A percentile compares a stretch with the other conserved stretches of the same genome.
These are phyloP conservation scores for Exophiala phaeomuriformis DNA, from an alignment of 2,329 filamentous ascomycete species.

Conservation along the genomic window DNA sequence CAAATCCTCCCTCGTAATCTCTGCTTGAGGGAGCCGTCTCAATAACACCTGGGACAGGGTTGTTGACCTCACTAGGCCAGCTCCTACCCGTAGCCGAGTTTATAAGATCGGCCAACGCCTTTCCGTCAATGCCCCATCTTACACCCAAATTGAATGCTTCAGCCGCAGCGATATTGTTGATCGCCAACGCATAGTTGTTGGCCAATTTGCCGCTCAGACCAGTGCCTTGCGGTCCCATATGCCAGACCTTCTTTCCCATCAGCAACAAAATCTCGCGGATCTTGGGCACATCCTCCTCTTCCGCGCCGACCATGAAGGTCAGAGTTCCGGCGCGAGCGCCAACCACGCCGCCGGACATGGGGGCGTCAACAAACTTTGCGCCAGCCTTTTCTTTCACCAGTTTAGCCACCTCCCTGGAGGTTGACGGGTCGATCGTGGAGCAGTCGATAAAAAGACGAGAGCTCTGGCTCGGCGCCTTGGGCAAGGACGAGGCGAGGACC, in stretches of 20 bases:
- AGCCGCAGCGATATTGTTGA: slow-evolving; percentile 74
- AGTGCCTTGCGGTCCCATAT: slow-evolving; percentile 75
- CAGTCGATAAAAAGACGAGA: slow-evolving; percentile 86
- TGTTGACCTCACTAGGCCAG: slow-evolving; percentile 95
- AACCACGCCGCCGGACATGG: slow-evolving; percentile 94
- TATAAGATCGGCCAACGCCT: slow-evolving; percentile 72
- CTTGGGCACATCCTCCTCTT: slow-evolving; percentile 52
- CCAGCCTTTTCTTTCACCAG: slow-evolving; percentile 49
- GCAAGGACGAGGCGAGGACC: slow-evolving; percentile 58
- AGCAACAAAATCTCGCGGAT: slow-evolving; percentile 62
- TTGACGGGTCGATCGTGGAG: slow-evolving; percentile 88
- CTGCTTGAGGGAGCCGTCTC: slow-evolving; percentile 65
- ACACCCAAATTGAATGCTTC: slow-evolving; percentile 62
- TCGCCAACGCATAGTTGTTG: slow-evolving; percentile 92
- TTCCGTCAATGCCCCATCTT: slow-evolving; percentile 55
- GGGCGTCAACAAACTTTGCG: slow-evolving; percentile 79
- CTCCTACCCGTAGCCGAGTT: slow-evolving; percentile 90
- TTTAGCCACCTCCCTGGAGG: slow-evolving; percentile 69
- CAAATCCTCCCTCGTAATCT: slow-evolving; percentile 72
- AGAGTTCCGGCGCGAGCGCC: slow-evolving; percentile 80
- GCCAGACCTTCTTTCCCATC: slow-evolving; percentile 82
- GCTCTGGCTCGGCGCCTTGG: slow-evolving; percentile 43
- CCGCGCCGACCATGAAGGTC: slow-evolving; percentile 89
- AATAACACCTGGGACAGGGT: slow-evolving; percentile 81
- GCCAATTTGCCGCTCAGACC: slow-evolving; percentile 88